phyloP scores from a whole-genome alignment of 352 stramenopile genomes.

The Phytophthora sansomeana region DNA sequence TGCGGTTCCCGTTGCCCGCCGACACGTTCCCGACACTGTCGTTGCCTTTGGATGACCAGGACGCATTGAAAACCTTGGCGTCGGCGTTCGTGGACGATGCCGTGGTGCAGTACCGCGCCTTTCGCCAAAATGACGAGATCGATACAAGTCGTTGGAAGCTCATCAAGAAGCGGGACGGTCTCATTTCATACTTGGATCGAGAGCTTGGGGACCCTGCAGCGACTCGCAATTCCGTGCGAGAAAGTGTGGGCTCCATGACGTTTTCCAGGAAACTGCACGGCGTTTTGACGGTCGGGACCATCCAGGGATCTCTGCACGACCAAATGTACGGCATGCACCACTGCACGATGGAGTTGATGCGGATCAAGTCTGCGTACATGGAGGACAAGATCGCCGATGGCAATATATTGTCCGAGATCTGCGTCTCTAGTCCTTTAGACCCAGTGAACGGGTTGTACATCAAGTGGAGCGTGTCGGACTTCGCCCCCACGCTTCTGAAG shows the following conservation, averaged over 20 bases:
- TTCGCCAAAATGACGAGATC: constrained; percentile 49
- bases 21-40: constrained; percentile 53
- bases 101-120: constrained; percentile 53
- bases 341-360: constrained; percentile 56
- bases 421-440: constrained; percentile 38
- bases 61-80: constrained; percentile 44
- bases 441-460: constrained; percentile 64
- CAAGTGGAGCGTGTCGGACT: constrained; percentile 67
- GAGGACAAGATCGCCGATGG: constrained; percentile 60
- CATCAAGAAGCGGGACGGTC: constrained; percentile 45
- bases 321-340: constrained; percentile 67
- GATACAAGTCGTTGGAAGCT: constrained; percentile 59
- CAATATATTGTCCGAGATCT: constrained; percentile 49
- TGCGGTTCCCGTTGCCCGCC: constrained; percentile 45
- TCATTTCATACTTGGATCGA: constrained; percentile 42
- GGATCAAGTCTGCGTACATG: constrained; percentile 63
- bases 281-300: constrained; percentile 34
- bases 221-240: constrained; percentile 12
- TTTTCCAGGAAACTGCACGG: constrained; percentile 45
- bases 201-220: constrained; percentile 20
- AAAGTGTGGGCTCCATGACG: constrained; percentile 41
- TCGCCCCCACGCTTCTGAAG: constrained; percentile 29
- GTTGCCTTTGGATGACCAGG: constrained; percentile 49
- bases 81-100: constrained; percentile 53
- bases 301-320: constrained; percentile 56